Evolutionary conservation across 176 grass and related monocot species (phyloP).

Genomic region (Aegilops sharonensis): DNA sequence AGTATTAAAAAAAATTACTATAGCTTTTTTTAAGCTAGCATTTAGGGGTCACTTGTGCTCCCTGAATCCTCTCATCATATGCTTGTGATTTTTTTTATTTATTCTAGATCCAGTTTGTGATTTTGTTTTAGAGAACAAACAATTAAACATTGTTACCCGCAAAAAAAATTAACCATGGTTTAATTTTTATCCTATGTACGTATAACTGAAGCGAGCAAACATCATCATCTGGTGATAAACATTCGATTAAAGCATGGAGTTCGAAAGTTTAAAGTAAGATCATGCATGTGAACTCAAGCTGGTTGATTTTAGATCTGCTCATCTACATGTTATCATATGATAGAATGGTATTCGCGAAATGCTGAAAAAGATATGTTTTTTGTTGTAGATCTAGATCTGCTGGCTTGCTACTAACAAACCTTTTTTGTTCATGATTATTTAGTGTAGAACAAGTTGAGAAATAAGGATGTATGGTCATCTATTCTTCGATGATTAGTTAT

Average conservation of each 20-base stretch:
- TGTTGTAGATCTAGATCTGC: conserved; percentile 9
- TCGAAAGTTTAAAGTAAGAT: background rate
- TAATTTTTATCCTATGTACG: background rate
- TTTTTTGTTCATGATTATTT: background rate
- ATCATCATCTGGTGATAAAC: background rate
- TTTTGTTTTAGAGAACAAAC: background rate
- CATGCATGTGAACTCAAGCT: background rate
- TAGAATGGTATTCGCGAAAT: background rate
- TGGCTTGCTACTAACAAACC: background rate
- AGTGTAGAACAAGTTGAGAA: too few relatives aligned
- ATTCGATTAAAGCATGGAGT: background rate
- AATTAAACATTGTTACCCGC: too few relatives aligned
- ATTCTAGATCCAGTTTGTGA: too few relatives aligned
- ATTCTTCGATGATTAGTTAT: too few relatives aligned
- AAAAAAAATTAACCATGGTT: background rate
- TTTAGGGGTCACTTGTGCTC: background rate
- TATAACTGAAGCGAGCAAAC: background rate
- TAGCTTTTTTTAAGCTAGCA: too few relatives aligned
- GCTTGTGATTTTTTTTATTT: background rate
- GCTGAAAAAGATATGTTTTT: too few relatives aligned
- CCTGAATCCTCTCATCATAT: background rate
- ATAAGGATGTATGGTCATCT: too few relatives aligned
- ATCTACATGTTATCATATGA: background rate
- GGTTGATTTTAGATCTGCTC: background rate
- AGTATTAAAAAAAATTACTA: too few relatives aligned